Evolutionary conservation across 352 stramenopile species (phyloP).

Genomic region (Globisporangium ultimum): DNA sequence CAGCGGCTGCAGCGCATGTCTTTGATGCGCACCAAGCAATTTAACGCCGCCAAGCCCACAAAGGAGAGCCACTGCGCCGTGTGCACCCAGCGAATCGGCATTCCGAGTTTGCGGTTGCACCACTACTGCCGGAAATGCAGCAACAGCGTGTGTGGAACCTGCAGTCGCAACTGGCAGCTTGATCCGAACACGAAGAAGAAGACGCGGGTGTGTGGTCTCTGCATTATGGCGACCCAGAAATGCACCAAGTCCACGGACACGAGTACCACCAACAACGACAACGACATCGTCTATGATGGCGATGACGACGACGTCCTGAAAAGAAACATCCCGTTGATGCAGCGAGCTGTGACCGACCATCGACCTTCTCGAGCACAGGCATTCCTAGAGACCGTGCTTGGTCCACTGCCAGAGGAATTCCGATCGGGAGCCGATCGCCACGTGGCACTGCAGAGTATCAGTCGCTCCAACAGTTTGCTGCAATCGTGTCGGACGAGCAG

Average conservation of each 20-base stretch:
- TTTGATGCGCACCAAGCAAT: slow-evolving; percentile 14
- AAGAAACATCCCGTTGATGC: slow-evolving; percentile 1
- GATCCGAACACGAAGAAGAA: slow-evolving; percentile 10
- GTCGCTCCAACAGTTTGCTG: neutral
- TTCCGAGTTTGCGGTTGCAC: slow-evolving; percentile 12
- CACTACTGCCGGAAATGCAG: slow-evolving; percentile 20
- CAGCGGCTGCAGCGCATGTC: slow-evolving; percentile 20
- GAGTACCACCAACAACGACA: slow-evolving; percentile 1
- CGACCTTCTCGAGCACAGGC: neutral
- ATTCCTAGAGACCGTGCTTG: too few relatives aligned
- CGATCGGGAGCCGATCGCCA: neutral
- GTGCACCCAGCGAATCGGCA: slow-evolving; percentile 17
- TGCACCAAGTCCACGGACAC: neutral
- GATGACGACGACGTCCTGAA: slow-evolving; percentile 2
- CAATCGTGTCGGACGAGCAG: slow-evolving; percentile 5
- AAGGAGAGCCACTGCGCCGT: slow-evolving; percentile 15
- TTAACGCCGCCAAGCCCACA: slow-evolving; percentile 9
- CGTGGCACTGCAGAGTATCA: neutral
- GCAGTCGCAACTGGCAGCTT: slow-evolving; percentile 15
- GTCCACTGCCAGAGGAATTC: neutral
- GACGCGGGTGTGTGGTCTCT: slow-evolving; percentile 14
- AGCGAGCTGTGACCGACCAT: slow-evolving; percentile 2
- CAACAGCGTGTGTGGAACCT: slow-evolving; percentile 14
- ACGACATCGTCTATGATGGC: neutral
- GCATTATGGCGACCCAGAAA: slow-evolving; percentile 3